A percentile compares a stretch with the other conserved stretches of the same genome.
These are phyloP conservation scores for Corymbia calophylla DNA, from an alignment of 441 rosid species.

Conservation along the genomic window DNA sequence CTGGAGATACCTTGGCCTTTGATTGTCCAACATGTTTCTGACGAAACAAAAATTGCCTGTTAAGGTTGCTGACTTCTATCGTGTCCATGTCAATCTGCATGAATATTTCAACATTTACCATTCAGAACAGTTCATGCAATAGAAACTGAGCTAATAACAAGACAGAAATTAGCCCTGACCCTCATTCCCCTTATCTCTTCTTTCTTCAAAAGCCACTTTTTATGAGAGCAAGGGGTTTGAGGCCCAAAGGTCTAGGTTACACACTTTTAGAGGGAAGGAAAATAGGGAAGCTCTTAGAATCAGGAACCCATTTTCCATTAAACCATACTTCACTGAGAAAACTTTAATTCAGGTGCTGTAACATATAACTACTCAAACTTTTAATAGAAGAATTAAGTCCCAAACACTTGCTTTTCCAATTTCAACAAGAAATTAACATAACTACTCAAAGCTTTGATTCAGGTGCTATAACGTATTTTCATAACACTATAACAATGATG, in stretches of 20 bases:
- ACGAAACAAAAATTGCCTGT: constrained; percentile 91
- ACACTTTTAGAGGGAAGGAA: background rate
- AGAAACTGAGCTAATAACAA: constrained; percentile 1
- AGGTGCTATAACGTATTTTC: background rate
- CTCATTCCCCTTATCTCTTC: background rate
- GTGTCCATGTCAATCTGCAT: constrained; percentile 98
- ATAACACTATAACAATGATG: background rate
- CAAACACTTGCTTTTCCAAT: background rate
- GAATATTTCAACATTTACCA: background rate
- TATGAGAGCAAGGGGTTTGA: background rate
- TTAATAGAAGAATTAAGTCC: background rate
- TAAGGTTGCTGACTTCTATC: constrained; percentile 97
- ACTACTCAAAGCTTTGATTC: background rate
- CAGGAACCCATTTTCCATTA: background rate
- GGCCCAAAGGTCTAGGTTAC: background rate
- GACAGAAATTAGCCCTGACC: background rate
- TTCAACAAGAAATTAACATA: background rate
- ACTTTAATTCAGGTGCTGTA: background rate
- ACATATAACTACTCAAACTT: background rate
- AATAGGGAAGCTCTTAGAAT: background rate
- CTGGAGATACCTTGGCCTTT: constrained; percentile 74
- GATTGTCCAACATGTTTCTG: constrained; percentile 95
- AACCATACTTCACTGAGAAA: background rate
- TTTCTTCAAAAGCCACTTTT: background rate
- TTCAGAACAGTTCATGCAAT: background rate